Conservation (phyloP, 352 stramenopile genomes). For the Phytophthora crassamura region DNA sequence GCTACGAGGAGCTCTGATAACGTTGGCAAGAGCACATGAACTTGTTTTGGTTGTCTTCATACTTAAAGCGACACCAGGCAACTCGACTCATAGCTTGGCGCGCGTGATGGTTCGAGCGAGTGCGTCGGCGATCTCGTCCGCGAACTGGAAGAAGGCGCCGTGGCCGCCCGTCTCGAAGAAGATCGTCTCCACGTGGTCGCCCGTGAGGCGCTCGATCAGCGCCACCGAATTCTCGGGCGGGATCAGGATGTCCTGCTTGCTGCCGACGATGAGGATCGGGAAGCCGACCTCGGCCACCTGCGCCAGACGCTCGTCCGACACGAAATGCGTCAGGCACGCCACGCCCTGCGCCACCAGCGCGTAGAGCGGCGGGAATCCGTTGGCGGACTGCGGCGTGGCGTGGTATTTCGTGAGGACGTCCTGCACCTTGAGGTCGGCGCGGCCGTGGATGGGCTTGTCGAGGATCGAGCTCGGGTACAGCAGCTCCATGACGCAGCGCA, state of each 20-base stretch:
- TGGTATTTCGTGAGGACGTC: constrained; percentile 47
- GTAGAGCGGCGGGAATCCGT: constrained; percentile 29
- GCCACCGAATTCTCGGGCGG: constrained; percentile 41
- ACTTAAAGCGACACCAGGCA: too few relatives aligned
- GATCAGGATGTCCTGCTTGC: constrained; percentile 56
- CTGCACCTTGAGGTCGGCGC: constrained; percentile 39
- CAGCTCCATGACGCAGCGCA: constrained; percentile 38
- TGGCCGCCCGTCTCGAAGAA: constrained; percentile 49
- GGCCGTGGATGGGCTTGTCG: constrained; percentile 29
- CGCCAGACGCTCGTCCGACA: constrained; percentile 55
- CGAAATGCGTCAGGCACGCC: constrained; percentile 58
- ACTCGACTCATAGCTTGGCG: constrained; percentile 30
- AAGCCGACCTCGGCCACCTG: constrained; percentile 47
- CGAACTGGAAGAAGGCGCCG: constrained; percentile 41
- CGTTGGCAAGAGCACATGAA: too few relatives aligned
- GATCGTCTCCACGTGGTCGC: constrained; percentile 34
- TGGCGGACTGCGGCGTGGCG: constrained; percentile 28
- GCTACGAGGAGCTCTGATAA: too few relatives aligned
- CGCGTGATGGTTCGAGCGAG: constrained; percentile 40
- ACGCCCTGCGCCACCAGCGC: constrained; percentile 53
- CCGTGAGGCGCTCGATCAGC: constrained; percentile 37
- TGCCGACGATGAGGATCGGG: constrained; percentile 58
- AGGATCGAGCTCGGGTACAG: constrained; percentile 37
- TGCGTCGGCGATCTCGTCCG: constrained; percentile 42
- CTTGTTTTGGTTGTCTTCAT: too few relatives aligned